phyloP scores from a whole-genome alignment of 306 rosid genomes.

The Acmispon strigosus region DNA sequence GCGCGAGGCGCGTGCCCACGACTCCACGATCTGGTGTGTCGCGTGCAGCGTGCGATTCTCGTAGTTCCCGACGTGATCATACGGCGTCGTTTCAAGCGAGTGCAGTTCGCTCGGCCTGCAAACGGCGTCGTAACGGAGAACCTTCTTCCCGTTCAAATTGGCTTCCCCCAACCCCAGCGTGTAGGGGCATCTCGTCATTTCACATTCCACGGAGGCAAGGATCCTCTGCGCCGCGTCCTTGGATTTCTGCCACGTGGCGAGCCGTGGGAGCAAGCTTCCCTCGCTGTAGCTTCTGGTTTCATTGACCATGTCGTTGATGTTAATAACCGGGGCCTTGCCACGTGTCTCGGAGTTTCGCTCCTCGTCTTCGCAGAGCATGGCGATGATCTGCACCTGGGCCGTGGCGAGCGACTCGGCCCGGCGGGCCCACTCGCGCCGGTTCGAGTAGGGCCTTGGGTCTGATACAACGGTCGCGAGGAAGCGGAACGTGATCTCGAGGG shows the following conservation, averaged over 20 bases:
- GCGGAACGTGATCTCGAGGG: constrained; percentile 75
- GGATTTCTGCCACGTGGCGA: constrained; percentile 71
- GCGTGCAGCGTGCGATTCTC: constrained; percentile 74
- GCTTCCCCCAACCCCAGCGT: constrained; percentile 77
- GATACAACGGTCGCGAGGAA: constrained; percentile 54
- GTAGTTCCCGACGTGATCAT: constrained; percentile 35
- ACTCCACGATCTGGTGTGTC: constrained; percentile 72
- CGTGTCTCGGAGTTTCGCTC: constrained; percentile 41
- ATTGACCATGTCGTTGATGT: constrained; percentile 9
- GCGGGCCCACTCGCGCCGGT: constrained; percentile 70
- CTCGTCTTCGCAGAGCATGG: constrained; percentile 61
- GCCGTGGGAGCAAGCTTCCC: constrained; percentile 60
- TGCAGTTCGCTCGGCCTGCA: constrained; percentile 64
- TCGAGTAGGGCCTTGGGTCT: constrained; percentile 63
- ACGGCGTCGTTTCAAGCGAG: constrained; percentile 40
- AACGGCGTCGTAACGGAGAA: constrained; percentile 69
- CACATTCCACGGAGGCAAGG: constrained; percentile 49
- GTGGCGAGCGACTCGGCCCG: constrained; percentile 51
- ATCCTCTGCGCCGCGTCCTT: constrained; percentile 50
- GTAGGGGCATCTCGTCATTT: constrained; percentile 66
- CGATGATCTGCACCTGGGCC: constrained; percentile 51
- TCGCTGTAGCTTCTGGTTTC: constrained; percentile 54
- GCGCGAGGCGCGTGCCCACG: constrained; percentile 46
- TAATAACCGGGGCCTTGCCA: constrained; percentile 52
- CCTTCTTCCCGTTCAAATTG: constrained; percentile 55